A percentile compares a stretch with the other conserved stretches of the same genome.
These are phyloP conservation scores for Trichoderma sp. DNA, from an alignment of 2,329 filamentous ascomycete species.

Conservation along the genomic window DNA sequence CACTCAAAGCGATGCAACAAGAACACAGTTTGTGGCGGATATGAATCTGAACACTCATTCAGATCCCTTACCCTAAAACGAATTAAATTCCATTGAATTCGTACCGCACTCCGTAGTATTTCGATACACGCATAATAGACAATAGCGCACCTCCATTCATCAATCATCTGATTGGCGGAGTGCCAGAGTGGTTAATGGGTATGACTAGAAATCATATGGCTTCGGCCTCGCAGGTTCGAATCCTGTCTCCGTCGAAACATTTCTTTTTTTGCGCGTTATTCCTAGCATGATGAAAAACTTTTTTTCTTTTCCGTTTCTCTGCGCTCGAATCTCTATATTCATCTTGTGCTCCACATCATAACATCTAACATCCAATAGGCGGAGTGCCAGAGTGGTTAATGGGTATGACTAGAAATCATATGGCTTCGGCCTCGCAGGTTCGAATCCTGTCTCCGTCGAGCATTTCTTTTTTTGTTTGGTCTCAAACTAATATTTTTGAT, in stretches of 20 bases:
- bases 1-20: neutral
- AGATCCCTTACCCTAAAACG: neutral
- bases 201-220: conserved; percentile 20
- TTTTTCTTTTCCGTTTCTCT: neutral
- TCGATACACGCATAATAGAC: neutral
- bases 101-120: neutral
- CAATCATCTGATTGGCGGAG: conserved; percentile 2
- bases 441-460: conserved; percentile 20
- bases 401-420: conserved; percentile 20
- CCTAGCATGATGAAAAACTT: neutral
- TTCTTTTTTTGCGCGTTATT: conserved; percentile 1
- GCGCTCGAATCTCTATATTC: neutral
- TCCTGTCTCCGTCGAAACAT: conserved; percentile 17
- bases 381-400: conserved; percentile 1
- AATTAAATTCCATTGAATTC: neutral
- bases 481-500: neutral
- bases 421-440: conserved; percentile 18
- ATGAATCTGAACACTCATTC: neutral
- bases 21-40: neutral
- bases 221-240: conserved; percentile 19
- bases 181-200: conserved; percentile 9
- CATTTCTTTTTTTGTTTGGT: conserved; percentile 4
- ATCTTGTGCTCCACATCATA: neutral
- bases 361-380: neutral
- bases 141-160: neutral